Evolutionary conservation across 2,329 filamentous ascomycete genomes (phyloP).

Genomic region (Rhynchosporium secalis): DNA sequence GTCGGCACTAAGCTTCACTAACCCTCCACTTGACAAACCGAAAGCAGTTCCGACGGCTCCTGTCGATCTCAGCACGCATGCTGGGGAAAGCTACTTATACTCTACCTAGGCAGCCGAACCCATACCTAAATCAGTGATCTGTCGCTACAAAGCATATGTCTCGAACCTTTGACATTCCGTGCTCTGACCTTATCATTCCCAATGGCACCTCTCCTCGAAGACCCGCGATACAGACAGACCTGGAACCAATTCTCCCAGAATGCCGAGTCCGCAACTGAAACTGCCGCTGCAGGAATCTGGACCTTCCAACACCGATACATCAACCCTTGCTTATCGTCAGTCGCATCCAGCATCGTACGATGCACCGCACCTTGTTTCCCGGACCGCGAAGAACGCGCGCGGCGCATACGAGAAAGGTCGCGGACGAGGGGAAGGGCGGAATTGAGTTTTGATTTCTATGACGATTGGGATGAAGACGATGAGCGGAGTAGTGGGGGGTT

Average conservation of each 20-base stretch:
- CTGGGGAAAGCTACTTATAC: background rate
- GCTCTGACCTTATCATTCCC: slow-evolving; percentile 14
- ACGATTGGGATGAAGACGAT: slow-evolving; percentile 78
- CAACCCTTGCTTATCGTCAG: slow-evolving; percentile 71
- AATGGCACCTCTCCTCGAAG: slow-evolving; percentile 57
- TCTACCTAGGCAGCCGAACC: background rate
- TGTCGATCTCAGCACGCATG: slow-evolving; percentile 10
- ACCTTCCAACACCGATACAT: slow-evolving; percentile 85
- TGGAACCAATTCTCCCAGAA: slow-evolving; percentile 93
- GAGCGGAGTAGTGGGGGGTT: slow-evolving; percentile 57
- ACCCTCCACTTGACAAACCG: background rate
- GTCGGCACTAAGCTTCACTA: slow-evolving; percentile 1
- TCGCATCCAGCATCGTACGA: slow-evolving; percentile 67
- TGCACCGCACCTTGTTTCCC: slow-evolving; percentile 72
- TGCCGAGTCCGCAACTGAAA: slow-evolving; percentile 85
- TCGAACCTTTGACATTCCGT: slow-evolving; percentile 9
- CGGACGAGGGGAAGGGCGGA: slow-evolving; percentile 66
- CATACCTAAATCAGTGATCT: background rate
- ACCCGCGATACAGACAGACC: slow-evolving; percentile 87
- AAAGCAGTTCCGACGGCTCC: background rate
- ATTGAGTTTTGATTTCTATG: slow-evolving; percentile 93
- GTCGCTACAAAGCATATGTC: slow-evolving; percentile 1
- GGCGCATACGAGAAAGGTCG: slow-evolving; percentile 65
- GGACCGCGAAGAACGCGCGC: slow-evolving; percentile 70
- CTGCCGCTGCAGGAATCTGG: slow-evolving; percentile 89